Conservation (phyloP, 1,284 basidiomycete species). For the Austroboletus niveus region DNA sequence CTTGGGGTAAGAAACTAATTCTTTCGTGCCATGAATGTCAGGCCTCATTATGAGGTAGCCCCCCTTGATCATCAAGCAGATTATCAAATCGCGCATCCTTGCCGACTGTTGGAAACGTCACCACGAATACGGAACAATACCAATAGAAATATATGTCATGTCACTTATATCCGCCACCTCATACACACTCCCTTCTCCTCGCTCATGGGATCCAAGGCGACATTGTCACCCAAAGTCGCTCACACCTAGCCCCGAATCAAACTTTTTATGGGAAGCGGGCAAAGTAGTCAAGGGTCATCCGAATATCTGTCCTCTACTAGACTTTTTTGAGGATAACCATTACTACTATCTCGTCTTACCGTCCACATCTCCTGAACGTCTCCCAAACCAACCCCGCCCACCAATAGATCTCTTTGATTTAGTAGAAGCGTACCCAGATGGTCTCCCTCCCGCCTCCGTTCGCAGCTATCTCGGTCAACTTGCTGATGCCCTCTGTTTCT, state of each 20-base stretch:
- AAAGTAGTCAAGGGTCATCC: conserved; percentile 80
- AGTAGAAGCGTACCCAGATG: conserved; percentile 87
- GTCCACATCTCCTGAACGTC: conserved; percentile 60
- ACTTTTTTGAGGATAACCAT: conserved; percentile 97
- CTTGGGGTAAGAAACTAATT: conserved; percentile 65
- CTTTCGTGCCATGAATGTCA: conserved; percentile 8
- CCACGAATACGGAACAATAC: conserved; percentile 91
- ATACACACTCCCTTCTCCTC: conserved; percentile 67
- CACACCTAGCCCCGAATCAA: conserved; percentile 13
- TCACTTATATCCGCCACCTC: conserved; percentile 78
- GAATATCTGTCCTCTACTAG: conserved; percentile 89
- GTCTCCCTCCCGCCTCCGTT: conserved; percentile 74
- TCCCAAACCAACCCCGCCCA: conserved; percentile 49
- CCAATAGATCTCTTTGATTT: conserved; percentile 92
- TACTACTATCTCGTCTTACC: conserved; percentile 92
- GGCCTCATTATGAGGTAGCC: conserved; percentile 41
- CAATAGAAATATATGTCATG: conserved; percentile 99
- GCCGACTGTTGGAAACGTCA: conserved; percentile 99
- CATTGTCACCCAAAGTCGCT: conserved; percentile 8
- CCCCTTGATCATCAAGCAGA: conserved; percentile 91
- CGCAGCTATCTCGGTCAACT: conserved; percentile 92
- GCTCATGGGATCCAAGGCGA: conserved; percentile 80
- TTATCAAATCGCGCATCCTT: conserved; percentile 97
- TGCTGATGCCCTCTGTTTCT: conserved; percentile 87
- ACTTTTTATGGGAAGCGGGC: conserved; percentile 63